phyloP scores from a whole-genome alignment of 2,329 filamentous ascomycete species.

The Stemphylium beticola region DNA sequence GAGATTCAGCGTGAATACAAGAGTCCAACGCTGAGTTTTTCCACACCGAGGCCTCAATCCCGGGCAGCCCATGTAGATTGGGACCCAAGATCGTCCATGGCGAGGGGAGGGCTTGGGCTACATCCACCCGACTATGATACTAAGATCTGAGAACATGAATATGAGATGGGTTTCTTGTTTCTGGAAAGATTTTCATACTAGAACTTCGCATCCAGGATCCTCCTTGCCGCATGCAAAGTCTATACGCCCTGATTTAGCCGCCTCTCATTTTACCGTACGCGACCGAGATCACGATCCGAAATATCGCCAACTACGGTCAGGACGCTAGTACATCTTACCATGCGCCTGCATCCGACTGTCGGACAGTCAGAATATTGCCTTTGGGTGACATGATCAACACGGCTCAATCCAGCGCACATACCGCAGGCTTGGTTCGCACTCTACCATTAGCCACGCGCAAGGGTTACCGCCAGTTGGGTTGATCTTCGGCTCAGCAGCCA shows the following conservation, averaged over 20 bases:
- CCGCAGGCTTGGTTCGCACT: background rate
- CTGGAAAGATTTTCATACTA: conserved; percentile 1
- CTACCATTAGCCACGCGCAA: background rate
- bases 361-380: background rate
- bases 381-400: background rate
- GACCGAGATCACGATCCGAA: background rate
- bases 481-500: background rate
- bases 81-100: conserved; percentile 46
- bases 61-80: conserved; percentile 40
- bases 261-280: background rate
- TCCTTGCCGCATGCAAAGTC: background rate
- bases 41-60: conserved; percentile 48
- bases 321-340: background rate
- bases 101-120: conserved; percentile 49
- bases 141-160: conserved; percentile 36
- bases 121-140: conserved; percentile 44
- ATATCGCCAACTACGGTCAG: background rate
- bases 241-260: conserved; percentile 13
- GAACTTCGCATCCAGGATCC: background rate
- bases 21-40: conserved; percentile 50
- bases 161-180: conserved; percentile 1
- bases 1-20: conserved; percentile 48
- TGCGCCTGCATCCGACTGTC: conserved; percentile 7
- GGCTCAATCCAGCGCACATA: background rate
- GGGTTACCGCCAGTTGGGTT: background rate